Evolutionary conservation across 305 asterid genomes (phyloP), one percentile per base, ranked within the genome.

Genomic region (Fraxinus platypoda): DNA sequence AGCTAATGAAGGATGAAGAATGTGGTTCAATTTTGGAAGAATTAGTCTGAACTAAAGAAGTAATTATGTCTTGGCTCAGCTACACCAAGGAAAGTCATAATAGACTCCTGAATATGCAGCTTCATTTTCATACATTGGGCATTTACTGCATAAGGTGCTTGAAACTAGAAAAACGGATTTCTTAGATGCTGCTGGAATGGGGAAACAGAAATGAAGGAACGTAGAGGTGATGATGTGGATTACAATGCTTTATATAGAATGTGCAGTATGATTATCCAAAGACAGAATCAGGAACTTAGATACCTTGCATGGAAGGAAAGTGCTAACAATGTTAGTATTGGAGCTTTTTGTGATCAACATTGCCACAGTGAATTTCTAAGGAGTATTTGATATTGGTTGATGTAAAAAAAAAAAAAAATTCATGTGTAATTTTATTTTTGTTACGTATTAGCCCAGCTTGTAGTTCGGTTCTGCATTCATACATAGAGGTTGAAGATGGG

Each of bases 1-100:
- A 85, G 81, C 57, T 89, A 83, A 91, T 94, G 97, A 93, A 76
- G 88, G 92, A 88, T 49, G 88, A 84, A 74, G 88, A 74, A 84
- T 80, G 9, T 26, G 89, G 84, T 64, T 77, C 76, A 25, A 33
- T 81, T 78, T 78, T 85, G 6, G 83, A 84, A 35, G 23, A 54
- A 54, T 54, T 4, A 7, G 23, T 54, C 2, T 54, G 64, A 54
- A 54, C 64, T 15, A n/a, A n/a, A 17, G 64, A 46, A 46, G 19
- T 54, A n/a, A 54, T 54, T 17, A 17, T 54, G 64, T 17, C 64
- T 54, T 54, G n/a, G 59, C 64, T 54, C 25, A 17, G 25, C 64
- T 54, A 54, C 64, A 54, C 64, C 64, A 3, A n/a, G 64, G 64
- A 21, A 54, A 6, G 64, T 54, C 64, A 54, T 4, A 4, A 17